Evolutionary conservation across 2,329 filamentous ascomycete species (phyloP).

Genomic region (Phaeosphaeriaceae sp.): DNA sequence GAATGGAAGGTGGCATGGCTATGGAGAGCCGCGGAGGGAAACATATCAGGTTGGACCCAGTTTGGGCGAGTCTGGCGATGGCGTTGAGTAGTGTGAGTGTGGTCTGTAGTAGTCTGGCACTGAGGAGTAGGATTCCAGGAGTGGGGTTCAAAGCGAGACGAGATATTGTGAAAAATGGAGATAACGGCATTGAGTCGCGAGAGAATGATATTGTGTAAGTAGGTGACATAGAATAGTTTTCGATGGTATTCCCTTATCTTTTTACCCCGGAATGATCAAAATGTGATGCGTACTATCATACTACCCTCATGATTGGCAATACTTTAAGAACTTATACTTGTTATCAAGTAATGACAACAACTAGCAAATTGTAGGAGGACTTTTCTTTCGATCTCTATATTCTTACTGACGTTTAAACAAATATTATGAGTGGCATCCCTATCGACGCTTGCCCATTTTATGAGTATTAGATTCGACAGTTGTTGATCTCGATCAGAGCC

Average conservation of each 20-base stretch:
- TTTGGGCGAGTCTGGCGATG: constrained; percentile 93
- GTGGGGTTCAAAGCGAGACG: constrained; percentile 50
- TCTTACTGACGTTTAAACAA: too few species aligned
- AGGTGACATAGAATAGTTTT: background rate
- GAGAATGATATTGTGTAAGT: background rate
- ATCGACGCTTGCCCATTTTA: background rate
- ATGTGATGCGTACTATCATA: too few species aligned
- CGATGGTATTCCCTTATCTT: too few species aligned
- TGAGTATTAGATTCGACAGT: too few species aligned
- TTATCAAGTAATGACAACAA: too few species aligned
- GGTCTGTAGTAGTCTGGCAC: constrained; percentile 76
- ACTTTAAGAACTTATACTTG: too few species aligned
- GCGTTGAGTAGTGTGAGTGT: constrained; percentile 90
- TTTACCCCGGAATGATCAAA: too few species aligned
- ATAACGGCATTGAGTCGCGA: background rate
- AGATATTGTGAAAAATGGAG: background rate
- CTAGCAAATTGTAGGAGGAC: too few species aligned
- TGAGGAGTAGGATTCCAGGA: constrained; percentile 61
- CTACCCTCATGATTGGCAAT: too few species aligned
- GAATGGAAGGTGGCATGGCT: constrained; percentile 40
- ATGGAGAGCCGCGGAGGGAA: constrained; percentile 50
- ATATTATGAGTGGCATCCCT: too few species aligned
- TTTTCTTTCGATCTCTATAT: too few species aligned
- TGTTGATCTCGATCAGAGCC: background rate
- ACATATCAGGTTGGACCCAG: constrained; percentile 73